Evolutionary conservation across 495 filamentous ascomycete species (phyloP), one percentile per base, ranked within the genome.

Genomic region (Penicillium samsonianum): DNA sequence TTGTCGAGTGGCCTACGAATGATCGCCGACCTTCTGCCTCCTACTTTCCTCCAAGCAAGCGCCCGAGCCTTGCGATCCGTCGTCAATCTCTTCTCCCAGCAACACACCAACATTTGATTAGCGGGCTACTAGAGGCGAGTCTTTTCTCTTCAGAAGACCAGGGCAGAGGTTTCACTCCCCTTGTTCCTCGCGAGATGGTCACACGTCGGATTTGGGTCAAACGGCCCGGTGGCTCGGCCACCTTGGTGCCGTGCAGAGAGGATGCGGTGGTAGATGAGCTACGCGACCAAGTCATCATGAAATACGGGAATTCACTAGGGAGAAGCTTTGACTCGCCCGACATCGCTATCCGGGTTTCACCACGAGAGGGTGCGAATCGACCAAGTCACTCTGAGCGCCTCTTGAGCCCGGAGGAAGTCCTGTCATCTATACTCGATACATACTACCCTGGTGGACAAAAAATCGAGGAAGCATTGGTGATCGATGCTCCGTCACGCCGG

Each of bases 201-300:
- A 83, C 83, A 41, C 83, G 90, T 66, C 96, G 94, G 80, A 85
- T 98, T 58, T 98, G 94, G 94, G 94, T 98, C 61, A 92, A 87
- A 75, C 81, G 94, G 58, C 87, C 87, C 12, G 83, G 86, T 56
- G 90, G 84, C 41, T 96, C 92, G 40, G 86, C 94, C 54, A 98
- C 94, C 23, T 75, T 92, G 61, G 88, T 98, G 38, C 85, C 88
- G 44, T 89, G 95, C 60, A 79, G 84, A 57, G 89, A 93, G 65
- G 91, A 96, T 65, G 90, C 95, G 63, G 70, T 98, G 72, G 94
- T 98, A 19, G 94, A 98, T 66, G 95, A 97, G 75, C 87, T 96
- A 50, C 86, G 92, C 54, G 95, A 97, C 62, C 83, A 92, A 81
- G 92, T 98, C 25, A 76, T 98, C 61, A 84, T 83, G 61, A 98